Conservation (phyloP, 2,329 filamentous ascomycete species). For the Annulohypoxylon truncatum region DNA sequence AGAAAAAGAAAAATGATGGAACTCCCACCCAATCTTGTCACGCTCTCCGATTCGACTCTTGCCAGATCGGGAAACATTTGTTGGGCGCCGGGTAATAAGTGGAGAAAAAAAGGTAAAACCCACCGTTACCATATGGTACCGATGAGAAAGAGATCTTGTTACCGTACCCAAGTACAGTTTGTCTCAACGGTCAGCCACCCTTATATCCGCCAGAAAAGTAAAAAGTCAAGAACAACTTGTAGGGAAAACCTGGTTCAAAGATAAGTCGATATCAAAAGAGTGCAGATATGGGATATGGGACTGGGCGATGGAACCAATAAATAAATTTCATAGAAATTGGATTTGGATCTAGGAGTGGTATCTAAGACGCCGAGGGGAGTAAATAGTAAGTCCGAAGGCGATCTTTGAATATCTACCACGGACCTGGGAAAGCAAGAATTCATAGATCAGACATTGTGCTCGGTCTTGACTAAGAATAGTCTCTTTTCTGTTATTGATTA, state of each 20-base stretch:
- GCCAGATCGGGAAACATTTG: conserved; percentile 33
- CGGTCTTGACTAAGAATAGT: background rate
- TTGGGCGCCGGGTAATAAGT: conserved; percentile 37
- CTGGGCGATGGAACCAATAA: conserved; percentile 1
- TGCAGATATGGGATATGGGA: background rate
- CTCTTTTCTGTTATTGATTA: background rate
- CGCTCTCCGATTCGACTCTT: conserved; percentile 14
- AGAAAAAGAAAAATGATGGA: conserved; percentile 2
- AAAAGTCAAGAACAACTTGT: background rate
- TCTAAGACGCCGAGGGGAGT: conserved; percentile 12
- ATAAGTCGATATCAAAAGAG: background rate
- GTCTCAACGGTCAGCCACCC: background rate
- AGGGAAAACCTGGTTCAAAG: background rate
- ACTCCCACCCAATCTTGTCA: conserved; percentile 21
- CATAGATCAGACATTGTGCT: conserved; percentile 8
- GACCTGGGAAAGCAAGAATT: background rate
- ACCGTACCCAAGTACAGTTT: conserved; percentile 5
- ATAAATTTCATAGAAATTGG: conserved; percentile 14
- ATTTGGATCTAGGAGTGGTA: conserved; percentile 9
- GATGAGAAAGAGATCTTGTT: conserved; percentile 20
- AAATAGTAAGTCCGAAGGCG: conserved; percentile 24
- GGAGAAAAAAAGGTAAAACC: conserved; percentile 13
- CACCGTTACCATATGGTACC: conserved; percentile 2
- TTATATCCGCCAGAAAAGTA: background rate
- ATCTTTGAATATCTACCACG: conserved; percentile 1